phyloP scores from a whole-genome alignment of 2,329 filamentous ascomycete genomes.

The Conoideocrella luteorostrata region DNA sequence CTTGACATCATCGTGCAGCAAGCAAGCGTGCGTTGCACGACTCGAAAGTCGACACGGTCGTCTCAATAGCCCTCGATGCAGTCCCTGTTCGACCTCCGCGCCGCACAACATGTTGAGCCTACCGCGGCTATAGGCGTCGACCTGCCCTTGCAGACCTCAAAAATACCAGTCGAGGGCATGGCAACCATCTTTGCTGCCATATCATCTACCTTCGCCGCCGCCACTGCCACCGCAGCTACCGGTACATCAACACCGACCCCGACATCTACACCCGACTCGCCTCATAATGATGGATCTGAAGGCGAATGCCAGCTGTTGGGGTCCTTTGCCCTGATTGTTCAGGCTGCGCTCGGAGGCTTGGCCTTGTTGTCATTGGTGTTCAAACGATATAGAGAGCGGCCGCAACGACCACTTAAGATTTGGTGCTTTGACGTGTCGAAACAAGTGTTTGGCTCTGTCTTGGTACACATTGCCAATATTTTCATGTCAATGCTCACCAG shows the following conservation, averaged over 20 bases:
- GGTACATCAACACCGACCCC: conserved; percentile 20
- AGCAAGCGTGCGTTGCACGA: too few species aligned
- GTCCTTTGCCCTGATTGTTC: conserved; percentile 84
- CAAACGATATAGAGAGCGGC: conserved; percentile 88
- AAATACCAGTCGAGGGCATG: conserved; percentile 7
- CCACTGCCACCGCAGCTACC: conserved; percentile 22
- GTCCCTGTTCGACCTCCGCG: conserved; percentile 1
- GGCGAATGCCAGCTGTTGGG: conserved; percentile 85
- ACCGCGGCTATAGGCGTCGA: conserved; percentile 11
- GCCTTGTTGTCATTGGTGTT: conserved; percentile 83
- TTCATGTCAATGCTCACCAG: conserved; percentile 95
- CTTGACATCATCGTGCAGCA: too few species aligned
- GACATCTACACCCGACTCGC: conserved; percentile 18
- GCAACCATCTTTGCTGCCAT: conserved; percentile 10
- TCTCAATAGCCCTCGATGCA: conserved; percentile 4
- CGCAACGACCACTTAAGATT: conserved; percentile 87
- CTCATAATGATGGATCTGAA: conserved; percentile 39
- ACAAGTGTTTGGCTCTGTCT: conserved; percentile 87
- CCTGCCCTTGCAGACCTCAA: conserved; percentile 8
- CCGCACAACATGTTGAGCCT: conserved; percentile 4
- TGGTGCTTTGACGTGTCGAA: conserved; percentile 98
- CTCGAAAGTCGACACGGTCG: not conserved
- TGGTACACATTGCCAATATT: conserved; percentile 88
- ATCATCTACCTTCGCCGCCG: conserved; percentile 14
- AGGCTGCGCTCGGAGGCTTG: conserved; percentile 75